Conservation (phyloP, 352 stramenopile genomes). For the Globisporangium rhizosaccharum region DNA sequence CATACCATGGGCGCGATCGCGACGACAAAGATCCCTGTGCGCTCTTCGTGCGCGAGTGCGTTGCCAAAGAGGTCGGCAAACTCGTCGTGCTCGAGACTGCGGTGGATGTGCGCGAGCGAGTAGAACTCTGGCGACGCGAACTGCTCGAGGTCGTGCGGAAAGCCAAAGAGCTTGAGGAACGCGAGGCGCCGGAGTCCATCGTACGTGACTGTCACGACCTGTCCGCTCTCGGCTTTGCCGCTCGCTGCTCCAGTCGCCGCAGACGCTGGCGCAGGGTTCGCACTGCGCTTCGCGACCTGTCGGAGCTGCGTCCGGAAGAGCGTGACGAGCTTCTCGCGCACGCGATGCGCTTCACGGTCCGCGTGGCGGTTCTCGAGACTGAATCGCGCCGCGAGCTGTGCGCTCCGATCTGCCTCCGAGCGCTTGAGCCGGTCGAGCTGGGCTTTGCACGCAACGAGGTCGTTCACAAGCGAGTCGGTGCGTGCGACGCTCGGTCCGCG, state of each 20-base stretch:
- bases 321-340: conserved; percentile 37
- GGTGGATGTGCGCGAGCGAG: conserved; percentile 30
- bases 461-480: conserved; percentile 47
- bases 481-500: conserved; percentile 42
- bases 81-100: conserved; percentile 43
- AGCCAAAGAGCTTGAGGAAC: conserved; percentile 58
- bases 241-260: conserved; percentile 2
- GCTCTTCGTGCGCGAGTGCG: conserved; percentile 63
- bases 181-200: conserved; percentile 54
- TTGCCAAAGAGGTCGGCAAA: conserved; percentile 64
- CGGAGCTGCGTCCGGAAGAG: conserved; percentile 46
- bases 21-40: conserved; percentile 57
- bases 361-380: conserved; percentile 50
- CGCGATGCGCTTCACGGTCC: conserved; percentile 40
- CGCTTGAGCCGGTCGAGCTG: conserved; percentile 50
- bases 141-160: conserved; percentile 44
- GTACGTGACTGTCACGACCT: conserved; percentile 32
- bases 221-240: conserved; percentile 6
- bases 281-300: conserved; percentile 29
- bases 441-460: conserved; percentile 30
- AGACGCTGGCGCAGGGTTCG: conserved; percentile 8
- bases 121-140: conserved; percentile 51
- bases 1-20: conserved; percentile 57
- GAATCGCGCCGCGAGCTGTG: conserved; percentile 39
- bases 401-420: conserved; percentile 42